Evolutionary conservation across 805 yeast species (phyloP).

Genomic region (Maudiozyma bulderi): DNA sequence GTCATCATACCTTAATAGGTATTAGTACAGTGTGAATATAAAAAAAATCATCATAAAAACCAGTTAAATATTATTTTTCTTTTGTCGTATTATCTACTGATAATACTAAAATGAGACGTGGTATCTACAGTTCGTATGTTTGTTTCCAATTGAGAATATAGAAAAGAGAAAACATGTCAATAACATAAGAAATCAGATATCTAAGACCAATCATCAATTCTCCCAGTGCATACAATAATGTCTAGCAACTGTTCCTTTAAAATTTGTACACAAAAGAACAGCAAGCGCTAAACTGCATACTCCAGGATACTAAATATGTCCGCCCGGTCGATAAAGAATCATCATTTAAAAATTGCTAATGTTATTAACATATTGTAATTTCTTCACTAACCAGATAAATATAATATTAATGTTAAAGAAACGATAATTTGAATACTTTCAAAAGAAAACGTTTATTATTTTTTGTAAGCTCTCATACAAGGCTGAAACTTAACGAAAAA

Average conservation of each 20-base stretch:
- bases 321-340: slow-evolving; percentile 41
- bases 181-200: slow-evolving; percentile 26
- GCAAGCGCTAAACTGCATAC: slow-evolving; percentile 17
- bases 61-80: not conserved
- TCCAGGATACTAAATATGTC: slow-evolving; percentile 33
- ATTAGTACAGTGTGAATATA: slow-evolving; percentile 34
- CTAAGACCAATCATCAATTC: slow-evolving; percentile 36
- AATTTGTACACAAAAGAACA: slow-evolving; percentile 31
- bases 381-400: too few relatives aligned
- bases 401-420: too few relatives aligned
- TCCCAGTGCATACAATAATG: slow-evolving; percentile 16
- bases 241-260: slow-evolving; percentile 20
- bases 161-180: not conserved
- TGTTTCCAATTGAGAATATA: not conserved
- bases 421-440: not conserved
- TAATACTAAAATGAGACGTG: not conserved
- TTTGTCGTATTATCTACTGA: not conserved
- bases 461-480: slow-evolving; percentile 30
- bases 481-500: slow-evolving; percentile 42
- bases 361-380: not conserved
- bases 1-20: slow-evolving; percentile 26
- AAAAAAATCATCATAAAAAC: slow-evolving; percentile 12
- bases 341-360: slow-evolving; percentile 17
- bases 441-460: not conserved
- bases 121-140: too few relatives aligned